Percentiles rank a stretch among this genome's conserved stretches.
Conservation (phyloP, 768 basidiomycete species). For the Steccherinum ochraceum region DNA sequence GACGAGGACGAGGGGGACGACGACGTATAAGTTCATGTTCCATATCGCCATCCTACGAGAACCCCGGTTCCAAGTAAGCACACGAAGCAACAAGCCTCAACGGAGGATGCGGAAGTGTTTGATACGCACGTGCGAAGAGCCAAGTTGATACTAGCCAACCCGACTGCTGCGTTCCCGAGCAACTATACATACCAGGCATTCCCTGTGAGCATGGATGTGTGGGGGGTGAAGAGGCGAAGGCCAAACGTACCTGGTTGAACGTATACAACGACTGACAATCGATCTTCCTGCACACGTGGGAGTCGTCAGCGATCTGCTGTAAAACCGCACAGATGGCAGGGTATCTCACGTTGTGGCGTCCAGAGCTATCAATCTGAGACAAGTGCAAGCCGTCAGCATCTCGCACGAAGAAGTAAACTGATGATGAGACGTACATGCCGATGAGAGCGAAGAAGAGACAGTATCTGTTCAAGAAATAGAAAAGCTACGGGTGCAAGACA, state of each 20-base stretch:
- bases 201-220: too few relatives aligned
- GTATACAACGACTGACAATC: conserved; percentile 67
- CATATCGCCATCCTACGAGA: conserved; percentile 52
- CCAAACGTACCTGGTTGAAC: conserved; percentile 44
- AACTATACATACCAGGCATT: conserved; percentile 55
- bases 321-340: too few relatives aligned
- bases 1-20: conserved; percentile 40
- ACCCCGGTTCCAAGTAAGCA: background rate
- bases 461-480: conserved; percentile 69
- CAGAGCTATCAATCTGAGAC: conserved; percentile 11
- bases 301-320: too few relatives aligned
- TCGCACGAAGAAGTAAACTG: background rate
- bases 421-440: conserved; percentile 55
- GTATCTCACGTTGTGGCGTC: conserved; percentile 12
- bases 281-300: conserved; percentile 19
- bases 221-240: too few relatives aligned
- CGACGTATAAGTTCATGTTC: conserved; percentile 49
- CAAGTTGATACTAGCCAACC: conserved; percentile 38
- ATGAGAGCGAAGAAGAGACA: conserved; percentile 56
- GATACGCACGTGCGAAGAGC: conserved; percentile 34
- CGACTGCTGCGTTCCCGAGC: conserved; percentile 34
- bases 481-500: conserved; percentile 43
- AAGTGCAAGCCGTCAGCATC: too few relatives aligned
- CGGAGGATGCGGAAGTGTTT: too few relatives aligned
- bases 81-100: conserved; percentile 25